These are phyloP conservation scores for Tanacetum coccineum DNA, from an alignment of 129 eudicot species.

Conservation along the genomic window DNA sequence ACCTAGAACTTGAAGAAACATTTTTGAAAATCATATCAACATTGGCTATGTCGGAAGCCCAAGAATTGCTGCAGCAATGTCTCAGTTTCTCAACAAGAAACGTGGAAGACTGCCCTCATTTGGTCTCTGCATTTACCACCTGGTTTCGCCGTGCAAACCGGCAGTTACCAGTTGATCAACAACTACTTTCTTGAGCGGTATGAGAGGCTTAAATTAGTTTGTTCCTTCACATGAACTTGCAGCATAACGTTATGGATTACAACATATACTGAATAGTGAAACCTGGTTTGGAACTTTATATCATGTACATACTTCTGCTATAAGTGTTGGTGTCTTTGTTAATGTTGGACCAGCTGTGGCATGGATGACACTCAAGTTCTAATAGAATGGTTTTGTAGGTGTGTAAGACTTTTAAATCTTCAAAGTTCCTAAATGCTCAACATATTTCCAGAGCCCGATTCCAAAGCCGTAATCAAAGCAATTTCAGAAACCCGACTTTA, in stretches of 20 bases:
- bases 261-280: too few relatives aligned
- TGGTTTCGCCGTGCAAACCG: slow-evolving; percentile 88
- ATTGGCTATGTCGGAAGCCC: slow-evolving; percentile 77
- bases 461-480: too few relatives aligned
- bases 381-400: background rate
- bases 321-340: slow-evolving; percentile 7
- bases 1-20: slow-evolving; percentile 68
- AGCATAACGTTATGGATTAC: slow-evolving; percentile 3
- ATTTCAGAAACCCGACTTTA: too few relatives aligned
- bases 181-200: slow-evolving; percentile 29
- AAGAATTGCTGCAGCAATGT: slow-evolving; percentile 77
- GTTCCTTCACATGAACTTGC: background rate
- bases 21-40: slow-evolving; percentile 77
- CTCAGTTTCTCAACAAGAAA: slow-evolving; percentile 86
- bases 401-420: too few relatives aligned
- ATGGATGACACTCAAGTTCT: slow-evolving; percentile 7
- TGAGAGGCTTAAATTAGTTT: background rate
- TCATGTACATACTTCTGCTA: slow-evolving; percentile 23
- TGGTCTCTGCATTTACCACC: slow-evolving; percentile 80
- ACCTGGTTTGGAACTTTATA: background rate
- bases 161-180: slow-evolving; percentile 27
- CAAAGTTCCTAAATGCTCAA: too few relatives aligned
- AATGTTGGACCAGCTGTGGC: slow-evolving; percentile 18
- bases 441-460: too few relatives aligned
- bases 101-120: slow-evolving; percentile 88